Conservation (phyloP, 352 stramenopile species). For the Phytophthora ramorum region DNA sequence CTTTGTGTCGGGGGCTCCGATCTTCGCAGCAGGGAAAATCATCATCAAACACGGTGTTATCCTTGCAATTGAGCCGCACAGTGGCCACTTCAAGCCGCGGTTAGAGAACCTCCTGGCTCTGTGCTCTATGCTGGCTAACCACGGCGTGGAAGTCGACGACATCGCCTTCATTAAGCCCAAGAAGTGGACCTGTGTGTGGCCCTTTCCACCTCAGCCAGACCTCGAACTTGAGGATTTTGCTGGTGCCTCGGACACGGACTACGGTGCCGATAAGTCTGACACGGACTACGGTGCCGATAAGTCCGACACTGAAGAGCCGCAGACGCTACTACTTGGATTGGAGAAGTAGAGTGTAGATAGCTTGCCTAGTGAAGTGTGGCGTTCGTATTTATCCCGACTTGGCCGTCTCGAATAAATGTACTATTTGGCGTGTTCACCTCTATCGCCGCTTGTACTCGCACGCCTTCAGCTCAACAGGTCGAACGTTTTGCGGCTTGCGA, state of each 20-base stretch:
- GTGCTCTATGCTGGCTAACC: slow-evolving; percentile 41
- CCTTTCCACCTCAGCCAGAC: slow-evolving; percentile 47
- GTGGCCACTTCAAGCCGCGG: slow-evolving; percentile 76
- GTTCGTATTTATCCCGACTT: slow-evolving; percentile 35
- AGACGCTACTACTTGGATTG: slow-evolving; percentile 20
- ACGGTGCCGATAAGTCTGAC: slow-evolving; percentile 48
- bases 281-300: slow-evolving; percentile 48
- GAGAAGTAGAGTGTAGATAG: slow-evolving; percentile 11
- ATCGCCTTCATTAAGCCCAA: slow-evolving; percentile 73
- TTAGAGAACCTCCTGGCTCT: slow-evolving; percentile 57
- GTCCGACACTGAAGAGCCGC: slow-evolving; percentile 48
- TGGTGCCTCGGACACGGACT: slow-evolving; percentile 52
- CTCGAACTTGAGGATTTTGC: slow-evolving; percentile 52
- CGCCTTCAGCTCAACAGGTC: slow-evolving; percentile 78
- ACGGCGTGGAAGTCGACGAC: slow-evolving; percentile 47
- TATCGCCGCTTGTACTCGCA: slow-evolving; percentile 90
- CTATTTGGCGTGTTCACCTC: neutral
- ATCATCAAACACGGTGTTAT: slow-evolving; percentile 66
- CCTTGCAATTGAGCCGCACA: slow-evolving; percentile 72
- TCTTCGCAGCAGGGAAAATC: slow-evolving; percentile 72
- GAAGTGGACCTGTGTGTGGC: slow-evolving; percentile 73
- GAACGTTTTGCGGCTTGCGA: slow-evolving; percentile 54
- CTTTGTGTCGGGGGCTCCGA: slow-evolving; percentile 69
- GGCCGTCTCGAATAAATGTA: slow-evolving; percentile 25
- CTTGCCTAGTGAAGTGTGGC: neutral